A percentile compares a stretch with the other conserved stretches of the same genome.
Evolutionary conservation across 2,329 filamentous ascomycete genomes (phyloP).

Genomic region (Hymenoscyphus infarciens): DNA sequence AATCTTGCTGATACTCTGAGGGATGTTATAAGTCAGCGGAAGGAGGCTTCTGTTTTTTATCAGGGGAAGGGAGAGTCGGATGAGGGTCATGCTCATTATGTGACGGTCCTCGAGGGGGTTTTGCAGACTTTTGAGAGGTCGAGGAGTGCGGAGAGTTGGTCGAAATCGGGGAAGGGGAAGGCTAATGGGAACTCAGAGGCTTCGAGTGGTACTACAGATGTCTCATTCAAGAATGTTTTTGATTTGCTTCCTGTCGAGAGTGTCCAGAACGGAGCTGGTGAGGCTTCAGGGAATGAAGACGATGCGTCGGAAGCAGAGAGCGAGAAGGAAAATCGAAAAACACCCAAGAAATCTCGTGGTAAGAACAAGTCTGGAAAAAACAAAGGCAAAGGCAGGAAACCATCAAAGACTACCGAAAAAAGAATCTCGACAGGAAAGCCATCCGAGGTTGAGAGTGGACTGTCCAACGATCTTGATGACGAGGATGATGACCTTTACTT

Average conservation of each 20-base stretch:
- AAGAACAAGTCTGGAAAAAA: conserved; percentile 13
- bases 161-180: background rate
- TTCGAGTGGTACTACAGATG: background rate
- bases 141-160: background rate
- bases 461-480: conserved; percentile 11
- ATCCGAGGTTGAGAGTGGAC: background rate
- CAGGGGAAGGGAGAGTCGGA: conserved; percentile 4
- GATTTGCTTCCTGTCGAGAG: conserved; percentile 8
- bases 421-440: background rate
- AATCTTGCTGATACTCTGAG: conserved; percentile 10
- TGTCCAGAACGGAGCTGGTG: background rate
- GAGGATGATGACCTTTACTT: conserved; percentile 33
- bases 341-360: background rate
- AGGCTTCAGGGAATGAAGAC: background rate
- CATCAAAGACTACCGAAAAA: background rate
- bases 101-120: conserved; percentile 10
- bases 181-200: background rate
- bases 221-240: conserved; percentile 11
- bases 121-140: conserved; percentile 6
- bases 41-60: conserved; percentile 9
- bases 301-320: conserved; percentile 9
- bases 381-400: conserved; percentile 16
- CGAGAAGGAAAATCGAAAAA: background rate
- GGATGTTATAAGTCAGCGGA: conserved; percentile 12
- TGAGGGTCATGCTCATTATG: conserved; percentile 13